A percentile compares a stretch with the other conserved stretches of the same genome.
These are phyloP conservation scores for Rhodotorula kratochvilovae DNA, from an alignment of 768 basidiomycete species.

Conservation along the genomic window DNA sequence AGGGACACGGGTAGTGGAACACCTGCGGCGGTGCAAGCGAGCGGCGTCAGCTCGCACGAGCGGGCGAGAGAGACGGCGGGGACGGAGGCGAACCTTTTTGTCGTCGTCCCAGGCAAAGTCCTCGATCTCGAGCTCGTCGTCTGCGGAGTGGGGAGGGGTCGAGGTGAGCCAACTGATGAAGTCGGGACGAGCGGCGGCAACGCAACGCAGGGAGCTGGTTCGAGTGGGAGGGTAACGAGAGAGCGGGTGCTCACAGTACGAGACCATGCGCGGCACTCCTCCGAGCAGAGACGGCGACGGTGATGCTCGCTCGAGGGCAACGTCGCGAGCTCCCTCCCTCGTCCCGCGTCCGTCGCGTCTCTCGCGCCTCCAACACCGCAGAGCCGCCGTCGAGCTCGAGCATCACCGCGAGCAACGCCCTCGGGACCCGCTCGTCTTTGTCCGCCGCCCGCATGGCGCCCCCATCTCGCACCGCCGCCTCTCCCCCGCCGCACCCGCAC, in stretches of 20 bases:
- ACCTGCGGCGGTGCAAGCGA: slow-evolving; percentile 48
- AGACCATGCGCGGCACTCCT: slow-evolving; percentile 15
- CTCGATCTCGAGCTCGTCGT: slow-evolving; percentile 96
- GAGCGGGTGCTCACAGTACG: slow-evolving; percentile 23
- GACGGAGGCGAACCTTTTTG: slow-evolving; percentile 46
- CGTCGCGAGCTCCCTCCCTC: neutral
- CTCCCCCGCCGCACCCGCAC: neutral
- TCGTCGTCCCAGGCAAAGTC: slow-evolving; percentile 85
- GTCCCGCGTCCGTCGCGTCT: neutral
- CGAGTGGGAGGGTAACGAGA: neutral
- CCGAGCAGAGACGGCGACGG: neutral
- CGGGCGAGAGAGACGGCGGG: neutral
- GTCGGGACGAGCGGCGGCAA: neutral
- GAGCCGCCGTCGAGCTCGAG: too few species aligned
- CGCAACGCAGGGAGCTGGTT: neutral
- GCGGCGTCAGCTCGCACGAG: neutral
- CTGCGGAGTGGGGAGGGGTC: slow-evolving; percentile 12
- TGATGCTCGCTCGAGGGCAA: neutral
- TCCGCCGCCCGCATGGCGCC: neutral
- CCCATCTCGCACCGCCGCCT: neutral
- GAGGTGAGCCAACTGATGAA: neutral
- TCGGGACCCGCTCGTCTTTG: too few species aligned
- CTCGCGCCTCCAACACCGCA: neutral
- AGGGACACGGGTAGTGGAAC: slow-evolving; percentile 95
- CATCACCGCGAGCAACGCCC: too few species aligned